A percentile compares a stretch with the other conserved stretches of the same genome.
These are phyloP conservation scores for Fusarium succisae DNA, from an alignment of 2,329 filamentous ascomycete species.

Conservation along the genomic window DNA sequence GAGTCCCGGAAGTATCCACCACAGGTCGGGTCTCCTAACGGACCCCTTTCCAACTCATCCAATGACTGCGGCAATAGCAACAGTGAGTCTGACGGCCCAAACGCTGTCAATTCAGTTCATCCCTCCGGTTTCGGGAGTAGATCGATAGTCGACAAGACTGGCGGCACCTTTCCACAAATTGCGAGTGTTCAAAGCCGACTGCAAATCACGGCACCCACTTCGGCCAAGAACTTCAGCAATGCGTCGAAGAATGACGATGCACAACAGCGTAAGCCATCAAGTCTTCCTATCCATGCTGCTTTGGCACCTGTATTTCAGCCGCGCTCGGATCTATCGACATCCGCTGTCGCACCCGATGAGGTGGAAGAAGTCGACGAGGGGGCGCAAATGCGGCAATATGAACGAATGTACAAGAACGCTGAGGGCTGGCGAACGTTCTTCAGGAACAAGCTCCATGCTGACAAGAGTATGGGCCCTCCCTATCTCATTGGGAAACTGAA, in stretches of 20 bases:
- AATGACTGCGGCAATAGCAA: slow-evolving; percentile 1
- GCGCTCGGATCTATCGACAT: slow-evolving; percentile 41
- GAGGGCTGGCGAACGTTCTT: slow-evolving; percentile 38
- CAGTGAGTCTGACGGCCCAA: slow-evolving; percentile 1
- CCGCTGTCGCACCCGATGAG: slow-evolving; percentile 22
- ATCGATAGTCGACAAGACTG: slow-evolving; percentile 15
- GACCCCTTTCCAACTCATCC: slow-evolving; percentile 21
- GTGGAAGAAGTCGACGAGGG: slow-evolving; percentile 15
- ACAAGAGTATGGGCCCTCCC: slow-evolving; percentile 46
- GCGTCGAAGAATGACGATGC: slow-evolving; percentile 36
- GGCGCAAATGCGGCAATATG: slow-evolving; percentile 3
- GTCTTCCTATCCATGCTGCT: slow-evolving; percentile 57
- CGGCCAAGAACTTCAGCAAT: slow-evolving; percentile 30
- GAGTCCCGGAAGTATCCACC: slow-evolving; percentile 57
- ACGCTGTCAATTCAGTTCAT: neutral
- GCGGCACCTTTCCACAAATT: slow-evolving; percentile 17
- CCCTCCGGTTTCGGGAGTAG: slow-evolving; percentile 6
- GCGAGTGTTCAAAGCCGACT: slow-evolving; percentile 42
- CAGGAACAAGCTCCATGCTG: slow-evolving; percentile 29
- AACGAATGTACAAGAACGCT: slow-evolving; percentile 13
- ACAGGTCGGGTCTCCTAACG: slow-evolving; percentile 44
- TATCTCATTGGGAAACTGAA: slow-evolving; percentile 66
- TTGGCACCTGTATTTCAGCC: slow-evolving; percentile 61
- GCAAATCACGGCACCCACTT: slow-evolving; percentile 33
- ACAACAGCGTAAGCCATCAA: slow-evolving; percentile 47